phyloP scores from a whole-genome alignment of 805 yeast species.

The Sugiyamaella boreocaroliniensis region DNA sequence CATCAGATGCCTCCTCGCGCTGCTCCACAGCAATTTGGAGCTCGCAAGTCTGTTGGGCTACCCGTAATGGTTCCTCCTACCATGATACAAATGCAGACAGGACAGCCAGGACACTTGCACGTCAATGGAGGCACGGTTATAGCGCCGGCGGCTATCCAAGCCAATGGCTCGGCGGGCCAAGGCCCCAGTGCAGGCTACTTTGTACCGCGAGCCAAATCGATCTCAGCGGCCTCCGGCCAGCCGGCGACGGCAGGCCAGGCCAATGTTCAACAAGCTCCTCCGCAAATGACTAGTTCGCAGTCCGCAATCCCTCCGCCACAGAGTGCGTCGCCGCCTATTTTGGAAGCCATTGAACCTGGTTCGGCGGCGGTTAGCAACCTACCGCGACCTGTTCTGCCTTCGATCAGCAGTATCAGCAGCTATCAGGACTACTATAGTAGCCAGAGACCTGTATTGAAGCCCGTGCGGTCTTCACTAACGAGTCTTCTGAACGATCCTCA shows the following conservation, averaged over 20 bases:
- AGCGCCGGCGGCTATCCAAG: too few species aligned
- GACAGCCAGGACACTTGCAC: neutral
- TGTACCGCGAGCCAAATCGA: slow-evolving; percentile 11
- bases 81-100: neutral
- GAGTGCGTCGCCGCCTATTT: slow-evolving; percentile 1
- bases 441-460: slow-evolving; percentile 19
- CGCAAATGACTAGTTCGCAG: too few species aligned
- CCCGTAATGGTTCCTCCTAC: neutral
- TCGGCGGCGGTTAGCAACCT: neutral
- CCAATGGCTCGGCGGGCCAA: too few species aligned
- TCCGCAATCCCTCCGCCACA: neutral
- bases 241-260: slow-evolving; percentile 1
- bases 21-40: neutral
- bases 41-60: neutral
- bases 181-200: slow-evolving; percentile 18
- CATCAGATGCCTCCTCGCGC: neutral
- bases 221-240: slow-evolving; percentile 3
- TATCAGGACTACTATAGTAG: neutral
- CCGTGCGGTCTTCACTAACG: slow-evolving; percentile 15
- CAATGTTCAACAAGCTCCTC: too few species aligned
- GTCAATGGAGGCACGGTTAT: too few species aligned
- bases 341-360: neutral
- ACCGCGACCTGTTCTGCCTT: slow-evolving; percentile 2
- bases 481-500: slow-evolving; percentile 14
- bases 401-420: slow-evolving; percentile 1